phyloP scores from a whole-genome alignment of 345 rosid genomes.

The Aurinia saxatilis region DNA sequence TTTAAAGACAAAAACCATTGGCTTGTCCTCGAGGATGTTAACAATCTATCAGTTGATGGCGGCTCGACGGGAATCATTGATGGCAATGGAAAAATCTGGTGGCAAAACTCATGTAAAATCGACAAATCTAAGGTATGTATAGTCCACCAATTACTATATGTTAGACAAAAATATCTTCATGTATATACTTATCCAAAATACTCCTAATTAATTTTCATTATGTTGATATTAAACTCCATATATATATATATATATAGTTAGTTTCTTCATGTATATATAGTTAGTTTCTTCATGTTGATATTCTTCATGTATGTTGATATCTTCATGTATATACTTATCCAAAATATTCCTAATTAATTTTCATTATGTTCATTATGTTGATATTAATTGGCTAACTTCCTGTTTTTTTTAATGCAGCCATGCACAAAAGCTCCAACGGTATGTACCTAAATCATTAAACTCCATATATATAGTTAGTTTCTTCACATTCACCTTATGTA shows the following conservation, averaged over 20 bases:
- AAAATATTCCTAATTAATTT: not conserved
- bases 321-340: too few species aligned
- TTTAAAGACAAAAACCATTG: constrained; percentile 52
- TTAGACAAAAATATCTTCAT: not conserved
- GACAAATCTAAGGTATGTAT: constrained; percentile 45
- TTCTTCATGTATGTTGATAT: too few species aligned
- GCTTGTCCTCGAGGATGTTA: constrained; percentile 48
- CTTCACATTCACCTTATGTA: constrained; percentile 36
- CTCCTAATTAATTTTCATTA: not conserved
- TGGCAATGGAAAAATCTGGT: constrained; percentile 86
- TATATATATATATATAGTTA: too few species aligned
- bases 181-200: not conserved
- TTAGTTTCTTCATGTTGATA: too few species aligned
- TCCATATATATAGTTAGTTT: constrained; percentile 11
- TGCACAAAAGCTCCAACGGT: constrained; percentile 88
- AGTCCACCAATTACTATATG: not conserved
- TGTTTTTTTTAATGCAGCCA: constrained; percentile 46
- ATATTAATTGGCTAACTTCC: not conserved
- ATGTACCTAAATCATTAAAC: constrained; percentile 18
- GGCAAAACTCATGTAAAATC: constrained; percentile 86
- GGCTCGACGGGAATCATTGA: constrained; percentile 66
- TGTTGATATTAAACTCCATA: too few species aligned
- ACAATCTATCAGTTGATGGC: constrained; percentile 50
- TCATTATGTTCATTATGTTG: not conserved
- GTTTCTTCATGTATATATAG: too few species aligned